Base-by-base conservation (phyloP, 768 basidiomycete species). In the Phylloporus sp. region DNA sequence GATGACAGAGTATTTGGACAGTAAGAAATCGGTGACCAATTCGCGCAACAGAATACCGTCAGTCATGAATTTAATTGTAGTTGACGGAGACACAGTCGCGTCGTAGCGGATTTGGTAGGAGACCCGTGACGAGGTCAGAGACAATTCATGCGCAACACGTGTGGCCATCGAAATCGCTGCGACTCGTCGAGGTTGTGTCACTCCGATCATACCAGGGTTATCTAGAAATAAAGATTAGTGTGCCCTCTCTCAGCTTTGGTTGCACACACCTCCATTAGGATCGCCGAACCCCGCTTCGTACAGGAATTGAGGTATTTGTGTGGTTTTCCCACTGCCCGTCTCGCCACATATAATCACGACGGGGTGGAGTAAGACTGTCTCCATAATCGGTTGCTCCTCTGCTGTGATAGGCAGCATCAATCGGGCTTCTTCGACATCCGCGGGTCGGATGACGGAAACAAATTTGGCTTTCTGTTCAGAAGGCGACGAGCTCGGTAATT, bases 71-170 rank as follows among this genome's bases (percentile, higher is more conserved):
- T 98, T 97, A 73, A 99, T 93, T 8, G 84, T 84, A 2, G 96
- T 99, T 18, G 80, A 75, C 1, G 90, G 76, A 4, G 92, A 92
- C 0, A 92, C 84, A 1, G 92, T 97, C 2, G 91, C 87, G 55
- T 97, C 95, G 62, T 98, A 99, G 50, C 96, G 87, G 51, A 99
- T 97, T 65, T 97, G 94, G 66, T 98, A 94, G 0, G 96, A 95
- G 6, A 98, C 90, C 21, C 79, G 75, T 1, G 85, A 84, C 1
- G 85, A 73, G 1, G 88, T 77, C 13, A 97, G 71, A 6, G 88
- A 86, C n/a, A 99, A 72, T 67, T 99, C 96, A 39, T 87, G 76
- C n/a, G 84, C 85, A 22, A 99, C 94, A 27, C 96, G 90, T 9
- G 81, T 71, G 1, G 96, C 91, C 82, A 97, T 92, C 1, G 96